These are phyloP conservation scores for Plasmopara muralis DNA, from an alignment of 352 stramenopile species.

Conservation along the genomic window DNA sequence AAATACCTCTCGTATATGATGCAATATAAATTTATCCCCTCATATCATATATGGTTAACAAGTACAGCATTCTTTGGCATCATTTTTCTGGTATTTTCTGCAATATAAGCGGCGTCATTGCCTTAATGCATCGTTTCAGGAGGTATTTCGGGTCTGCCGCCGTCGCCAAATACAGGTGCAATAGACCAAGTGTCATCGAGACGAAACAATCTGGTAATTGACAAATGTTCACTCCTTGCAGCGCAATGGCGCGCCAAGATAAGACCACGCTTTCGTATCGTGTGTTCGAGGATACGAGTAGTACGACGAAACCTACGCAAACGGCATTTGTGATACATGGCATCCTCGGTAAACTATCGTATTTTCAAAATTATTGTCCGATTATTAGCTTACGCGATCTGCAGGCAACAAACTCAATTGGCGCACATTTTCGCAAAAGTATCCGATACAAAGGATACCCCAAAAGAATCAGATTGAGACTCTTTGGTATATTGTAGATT, in stretches of 20 bases:
- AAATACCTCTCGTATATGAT: no score
- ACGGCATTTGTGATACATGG: conserved; percentile 75
- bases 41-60: no score
- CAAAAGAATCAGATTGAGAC: not conserved
- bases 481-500: conserved; percentile 24
- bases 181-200: no score
- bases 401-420: conserved; percentile 82
- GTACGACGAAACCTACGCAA: conserved; percentile 35
- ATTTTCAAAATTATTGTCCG: not conserved
- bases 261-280: conserved; percentile 60
- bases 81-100: no score
- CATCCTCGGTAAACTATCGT: conserved; percentile 48
- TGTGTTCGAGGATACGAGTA: conserved; percentile 46
- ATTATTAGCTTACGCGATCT: conserved; percentile 2
- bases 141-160: no score
- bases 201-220: no score
- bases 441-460: conserved; percentile 1
- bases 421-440: conserved; percentile 75
- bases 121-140: no score
- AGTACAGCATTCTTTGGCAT: no score
- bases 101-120: no score
- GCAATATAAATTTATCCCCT: no score
- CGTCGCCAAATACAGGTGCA: no score
- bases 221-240: not conserved
- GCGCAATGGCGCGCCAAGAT: conserved; percentile 14